Conservation (phyloP, 768 basidiomycete genomes). For the Pleurotus eryngii region DNA sequence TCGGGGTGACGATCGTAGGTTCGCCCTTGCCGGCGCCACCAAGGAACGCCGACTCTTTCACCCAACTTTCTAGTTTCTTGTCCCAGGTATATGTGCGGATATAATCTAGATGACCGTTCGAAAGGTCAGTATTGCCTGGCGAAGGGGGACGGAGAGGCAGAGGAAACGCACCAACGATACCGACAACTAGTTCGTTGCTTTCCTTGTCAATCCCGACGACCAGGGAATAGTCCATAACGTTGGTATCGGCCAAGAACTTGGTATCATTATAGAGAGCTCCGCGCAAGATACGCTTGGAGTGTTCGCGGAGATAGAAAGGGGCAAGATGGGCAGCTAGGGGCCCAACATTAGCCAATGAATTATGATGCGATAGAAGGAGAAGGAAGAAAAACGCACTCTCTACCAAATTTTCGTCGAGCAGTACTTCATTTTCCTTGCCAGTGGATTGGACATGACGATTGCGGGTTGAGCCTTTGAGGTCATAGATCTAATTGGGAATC, state of each 20-base stretch:
- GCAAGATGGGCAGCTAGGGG: constrained; percentile 71
- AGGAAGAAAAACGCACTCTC: constrained; percentile 54
- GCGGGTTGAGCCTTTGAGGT: constrained; percentile 93
- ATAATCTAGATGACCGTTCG: constrained; percentile 57
- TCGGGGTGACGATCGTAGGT: constrained; percentile 95
- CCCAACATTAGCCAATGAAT: constrained; percentile 3
- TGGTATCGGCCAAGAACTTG: constrained; percentile 89
- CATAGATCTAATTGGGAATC: constrained; percentile 68
- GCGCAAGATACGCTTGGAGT: constrained; percentile 88
- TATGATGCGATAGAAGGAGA: not conserved
- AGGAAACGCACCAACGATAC: constrained; percentile 82
- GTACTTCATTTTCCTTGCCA: constrained; percentile 86
- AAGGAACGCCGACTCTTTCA: constrained; percentile 91
- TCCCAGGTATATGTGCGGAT: constrained; percentile 98
- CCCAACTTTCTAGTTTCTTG: constrained; percentile 97
- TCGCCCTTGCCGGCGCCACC: constrained; percentile 82
- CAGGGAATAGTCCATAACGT: constrained; percentile 97
- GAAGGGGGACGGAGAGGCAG: not conserved
- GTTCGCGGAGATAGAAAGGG: constrained; percentile 95
- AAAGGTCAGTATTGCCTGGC: constrained; percentile 3
- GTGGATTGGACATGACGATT: constrained; percentile 92
- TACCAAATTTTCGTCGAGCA: constrained; percentile 94
- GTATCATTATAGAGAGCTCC: constrained; percentile 93
- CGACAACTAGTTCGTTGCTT: constrained; percentile 89
- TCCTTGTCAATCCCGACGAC: constrained; percentile 90